A percentile compares a stretch with the other conserved stretches of the same genome.
Evolutionary conservation across 1,284 basidiomycete species (phyloP).

Genomic region (Microbotryum intermedium): DNA sequence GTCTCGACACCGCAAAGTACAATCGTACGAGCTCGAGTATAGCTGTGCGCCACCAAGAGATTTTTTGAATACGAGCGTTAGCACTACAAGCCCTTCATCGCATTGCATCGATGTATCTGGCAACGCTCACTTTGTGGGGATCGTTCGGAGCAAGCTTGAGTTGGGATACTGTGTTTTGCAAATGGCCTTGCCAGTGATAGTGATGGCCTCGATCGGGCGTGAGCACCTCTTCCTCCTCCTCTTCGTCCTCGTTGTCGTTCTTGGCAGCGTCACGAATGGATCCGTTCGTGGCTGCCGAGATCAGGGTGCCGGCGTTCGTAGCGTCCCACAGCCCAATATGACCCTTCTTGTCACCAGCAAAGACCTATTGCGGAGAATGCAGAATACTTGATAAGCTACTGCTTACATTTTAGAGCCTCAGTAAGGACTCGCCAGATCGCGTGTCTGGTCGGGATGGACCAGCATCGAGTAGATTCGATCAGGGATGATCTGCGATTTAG

Average conservation of each 20-base stretch:
- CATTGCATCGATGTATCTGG: background rate
- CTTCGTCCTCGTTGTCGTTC: conserved; percentile 34
- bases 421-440: conserved; percentile 35
- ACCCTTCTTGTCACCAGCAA: conserved; percentile 44
- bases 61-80: no score
- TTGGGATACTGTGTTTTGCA: conserved; percentile 36
- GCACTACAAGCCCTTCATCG: no score
- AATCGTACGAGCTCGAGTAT: conserved; percentile 44
- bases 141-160: conserved; percentile 18
- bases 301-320: conserved; percentile 13
- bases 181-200: conserved; percentile 43
- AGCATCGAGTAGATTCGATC: conserved; percentile 44
- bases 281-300: background rate
- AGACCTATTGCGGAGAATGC: conserved; percentile 28
- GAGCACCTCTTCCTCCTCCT: conserved; percentile 27
- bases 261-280: conserved; percentile 37
- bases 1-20: conserved; percentile 42
- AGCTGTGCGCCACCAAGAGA: no score
- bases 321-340: conserved; percentile 42
- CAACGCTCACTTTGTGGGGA: background rate
- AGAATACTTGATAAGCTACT: background rate
- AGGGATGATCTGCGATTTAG: conserved; percentile 35
- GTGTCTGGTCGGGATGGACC: conserved; percentile 42
- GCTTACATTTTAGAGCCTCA: no score
- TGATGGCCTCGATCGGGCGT: conserved; percentile 33